Evolutionary conservation across 768 basidiomycete genomes (phyloP), one percentile per base, ranked within the genome.

Genomic region (Suillus spraguei): DNA sequence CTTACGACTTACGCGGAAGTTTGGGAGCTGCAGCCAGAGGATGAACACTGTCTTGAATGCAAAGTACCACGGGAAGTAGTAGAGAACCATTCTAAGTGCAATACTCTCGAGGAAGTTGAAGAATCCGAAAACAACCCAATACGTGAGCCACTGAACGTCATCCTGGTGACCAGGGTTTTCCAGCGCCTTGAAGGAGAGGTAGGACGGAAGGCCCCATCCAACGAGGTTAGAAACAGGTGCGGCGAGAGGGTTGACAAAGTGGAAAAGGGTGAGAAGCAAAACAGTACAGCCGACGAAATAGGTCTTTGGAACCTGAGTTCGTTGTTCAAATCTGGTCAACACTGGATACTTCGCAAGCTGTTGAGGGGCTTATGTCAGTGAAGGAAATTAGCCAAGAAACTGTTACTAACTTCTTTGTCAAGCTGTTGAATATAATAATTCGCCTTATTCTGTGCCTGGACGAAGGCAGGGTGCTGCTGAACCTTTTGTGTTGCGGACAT

Each of bases 81-180:
- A 94, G 67, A 98, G 88, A 64, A 97, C 85, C 65, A 91, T 64
- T 59, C 91, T 86, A 66, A 93, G 82, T 60, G 92, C 93, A 69
- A 97, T 84, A 71, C 86, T 89, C 80, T 98, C 97, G 64, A 92
- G 71, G 79, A 97, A 93, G 82, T 91, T 97, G 85, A 97, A 89
- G 77, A 89, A 91, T 61, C 94, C 95, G 69, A 97, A 96, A 60
- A 97, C 85, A 72, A 93, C 84, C 97, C 97, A 99, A 83, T 99
- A 99, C 3, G 96, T 97, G 72, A 98, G 84, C 95, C 95, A 98
- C 79, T 97, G 95, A 71, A 91, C 82, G 78, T 97, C 92, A 68
- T 97, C 94, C 68, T 89, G 83, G 64, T 88, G 82, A 3, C 85
- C 82, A n/a, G 94, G 92, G 5, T 84, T 78, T 78, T 99, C 97